A percentile compares a stretch with the other conserved stretches of the same genome.
Evolutionary conservation across 192 early-diverging fungal genomes (phyloP).

Genomic region (Diversispora epigaea): DNA sequence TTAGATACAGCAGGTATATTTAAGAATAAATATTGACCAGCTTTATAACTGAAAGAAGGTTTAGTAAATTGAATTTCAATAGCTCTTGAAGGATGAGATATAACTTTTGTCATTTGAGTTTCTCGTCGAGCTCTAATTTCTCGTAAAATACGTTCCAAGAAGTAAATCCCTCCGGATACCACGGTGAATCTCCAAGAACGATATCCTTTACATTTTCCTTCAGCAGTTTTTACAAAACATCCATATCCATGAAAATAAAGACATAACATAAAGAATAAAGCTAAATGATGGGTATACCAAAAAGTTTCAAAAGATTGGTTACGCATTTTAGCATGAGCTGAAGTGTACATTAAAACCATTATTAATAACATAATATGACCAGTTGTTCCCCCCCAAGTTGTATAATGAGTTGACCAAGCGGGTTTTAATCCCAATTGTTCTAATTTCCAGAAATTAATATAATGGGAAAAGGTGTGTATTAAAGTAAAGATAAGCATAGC

Average conservation of each 20-base stretch:
- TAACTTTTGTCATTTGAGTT: slow-evolving; percentile 65
- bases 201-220: slow-evolving; percentile 41
- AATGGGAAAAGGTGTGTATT: slow-evolving; percentile 60
- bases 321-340: slow-evolving; percentile 59
- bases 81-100: slow-evolving; percentile 71
- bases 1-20: slow-evolving; percentile 63
- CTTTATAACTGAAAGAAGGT: slow-evolving; percentile 47
- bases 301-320: slow-evolving; percentile 71
- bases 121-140: slow-evolving; percentile 47
- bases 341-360: slow-evolving; percentile 64
- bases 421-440: slow-evolving; percentile 21
- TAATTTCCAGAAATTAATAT: slow-evolving; percentile 53
- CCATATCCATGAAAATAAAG: slow-evolving; percentile 69
- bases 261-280: slow-evolving; percentile 59
- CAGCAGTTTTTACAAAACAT: slow-evolving; percentile 45
- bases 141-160: slow-evolving; percentile 64
- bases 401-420: slow-evolving; percentile 35
- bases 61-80: slow-evolving; percentile 69
- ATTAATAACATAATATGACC: slow-evolving; percentile 66
- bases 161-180: slow-evolving; percentile 55
- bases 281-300: slow-evolving; percentile 76
- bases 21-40: slow-evolving; percentile 76
- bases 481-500: slow-evolving; percentile 60
- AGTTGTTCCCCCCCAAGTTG: slow-evolving; percentile 55
- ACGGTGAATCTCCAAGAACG: slow-evolving; percentile 51